Evolutionary conservation across 768 basidiomycete species (phyloP), one percentile per base, ranked within the genome.

Genomic region (Lactarius tabidus): DNA sequence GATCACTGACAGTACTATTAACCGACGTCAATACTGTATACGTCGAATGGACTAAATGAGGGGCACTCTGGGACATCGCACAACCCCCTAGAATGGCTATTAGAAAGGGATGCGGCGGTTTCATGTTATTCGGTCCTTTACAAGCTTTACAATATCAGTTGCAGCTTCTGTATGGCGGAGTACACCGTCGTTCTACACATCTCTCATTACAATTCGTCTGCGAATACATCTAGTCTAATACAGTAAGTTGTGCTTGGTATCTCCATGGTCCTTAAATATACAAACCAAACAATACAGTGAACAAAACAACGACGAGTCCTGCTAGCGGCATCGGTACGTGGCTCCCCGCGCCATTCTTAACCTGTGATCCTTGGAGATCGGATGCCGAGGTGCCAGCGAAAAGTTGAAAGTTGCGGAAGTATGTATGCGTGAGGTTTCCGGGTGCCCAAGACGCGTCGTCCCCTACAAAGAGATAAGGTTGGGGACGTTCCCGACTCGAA

Each of bases 381-480:
- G 69, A 69, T 14, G 67, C 63, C 14, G 60, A 57, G n/a, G 60
- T 69, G 36, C 67, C 48, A 3, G 64, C 69, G 35, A 57, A 91
- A 39, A 91, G 74, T 55, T 79, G 78, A 61, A 94, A 79, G 74
- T 92, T 89, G 67, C 89, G 85, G 79, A 83, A 94, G 74, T 89
- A 93, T 1, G 87, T 86, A 71, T 88, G 83, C 7, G 86, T 85
- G 1, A 82, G 83, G 5, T 79, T 75, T 6, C 88, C 83, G 0
- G 90, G 86, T 28, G 88, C 88, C 89, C 89, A 95, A 39, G 81
- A 81, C 5, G 77, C 63, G 71, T 95, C 89, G 64, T 80, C 80
- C 28, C 88, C 86, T 84, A 68, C 48, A 35, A 41, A 36, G 18
- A 26, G 38, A 65, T 54, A 38, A 53, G 55, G 64, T 74, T 57